Evolutionary conservation across 139 green algal species (phyloP).

Genomic region (Spirogloea muscicola): DNA sequence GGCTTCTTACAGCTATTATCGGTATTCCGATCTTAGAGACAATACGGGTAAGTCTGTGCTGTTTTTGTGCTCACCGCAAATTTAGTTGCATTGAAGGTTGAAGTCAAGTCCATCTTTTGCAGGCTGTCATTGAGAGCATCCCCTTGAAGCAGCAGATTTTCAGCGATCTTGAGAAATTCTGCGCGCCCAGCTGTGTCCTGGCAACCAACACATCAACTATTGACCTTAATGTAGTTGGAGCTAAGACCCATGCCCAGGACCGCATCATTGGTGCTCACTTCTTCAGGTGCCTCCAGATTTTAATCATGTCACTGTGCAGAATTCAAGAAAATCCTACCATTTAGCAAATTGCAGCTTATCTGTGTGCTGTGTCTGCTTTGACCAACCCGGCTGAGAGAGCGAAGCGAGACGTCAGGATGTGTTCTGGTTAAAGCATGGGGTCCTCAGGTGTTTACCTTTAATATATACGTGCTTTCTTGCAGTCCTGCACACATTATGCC

Average conservation of each 20-base stretch:
- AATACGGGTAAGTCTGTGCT: no score
- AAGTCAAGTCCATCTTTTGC: no score
- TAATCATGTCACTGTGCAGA: no score
- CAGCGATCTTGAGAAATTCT: conserved; percentile 68
- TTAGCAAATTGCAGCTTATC: no score
- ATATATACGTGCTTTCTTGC: conserved; percentile 59
- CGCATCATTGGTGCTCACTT: conserved; percentile 76
- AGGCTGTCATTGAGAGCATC: conserved; percentile 92
- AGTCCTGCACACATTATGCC: conserved; percentile 97
- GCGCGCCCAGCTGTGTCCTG: conserved; percentile 78
- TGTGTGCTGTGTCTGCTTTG: no score
- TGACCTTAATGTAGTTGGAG: conserved; percentile 82
- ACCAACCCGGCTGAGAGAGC: no score
- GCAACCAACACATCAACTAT: conserved; percentile 99
- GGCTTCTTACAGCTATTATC: no score
- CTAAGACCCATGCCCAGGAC: conserved; percentile 59
- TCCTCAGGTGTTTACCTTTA: background rate
- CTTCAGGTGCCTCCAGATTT: conserved; percentile 42
- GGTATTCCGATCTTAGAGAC: no score
- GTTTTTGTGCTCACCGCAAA: no score
- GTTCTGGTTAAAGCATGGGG: background rate
- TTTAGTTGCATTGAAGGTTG: no score
- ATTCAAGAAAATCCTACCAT: no score
- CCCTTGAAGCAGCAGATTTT: conserved; percentile 85
- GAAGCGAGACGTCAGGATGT: background rate